These are phyloP conservation scores for Trichosanthes truncata DNA, from an alignment of 306 rosid species.

Conservation along the genomic window DNA sequence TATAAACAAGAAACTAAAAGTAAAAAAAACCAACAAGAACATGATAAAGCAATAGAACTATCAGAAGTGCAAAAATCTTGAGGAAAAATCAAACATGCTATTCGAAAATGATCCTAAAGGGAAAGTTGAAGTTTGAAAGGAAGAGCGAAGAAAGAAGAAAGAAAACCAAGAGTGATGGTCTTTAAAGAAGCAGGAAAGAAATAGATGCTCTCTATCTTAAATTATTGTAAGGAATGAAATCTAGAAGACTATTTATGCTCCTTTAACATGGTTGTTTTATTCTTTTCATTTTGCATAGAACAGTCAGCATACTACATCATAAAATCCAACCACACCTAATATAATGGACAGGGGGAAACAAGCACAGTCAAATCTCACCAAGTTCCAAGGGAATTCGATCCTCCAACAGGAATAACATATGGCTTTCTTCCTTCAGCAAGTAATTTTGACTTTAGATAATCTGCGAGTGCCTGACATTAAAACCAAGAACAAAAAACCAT, in stretches of 20 bases:
- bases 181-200: neutral
- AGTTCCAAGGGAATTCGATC: conserved; percentile 85
- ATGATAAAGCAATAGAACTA: neutral
- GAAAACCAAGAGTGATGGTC: neutral
- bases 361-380: conserved; percentile 45
- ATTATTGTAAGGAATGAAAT: neutral
- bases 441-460: conserved; percentile 57
- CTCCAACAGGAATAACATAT: conserved; percentile 86
- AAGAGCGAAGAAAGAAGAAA: neutral
- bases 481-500: neutral
- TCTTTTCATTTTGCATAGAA: neutral
- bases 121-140: neutral
- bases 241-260: neutral
- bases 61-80: neutral
- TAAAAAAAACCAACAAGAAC: neutral
- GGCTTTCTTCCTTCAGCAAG: conserved; percentile 81
- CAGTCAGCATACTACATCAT: neutral
- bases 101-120: neutral
- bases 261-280: neutral
- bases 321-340: neutral
- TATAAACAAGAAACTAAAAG: neutral
- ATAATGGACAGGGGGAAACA: neutral
- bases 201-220: neutral
- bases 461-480: conserved; percentile 44
- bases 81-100: neutral